Base-by-base conservation (phyloP, 331 rosid genomes). In the Dryas integrifolia region DNA sequence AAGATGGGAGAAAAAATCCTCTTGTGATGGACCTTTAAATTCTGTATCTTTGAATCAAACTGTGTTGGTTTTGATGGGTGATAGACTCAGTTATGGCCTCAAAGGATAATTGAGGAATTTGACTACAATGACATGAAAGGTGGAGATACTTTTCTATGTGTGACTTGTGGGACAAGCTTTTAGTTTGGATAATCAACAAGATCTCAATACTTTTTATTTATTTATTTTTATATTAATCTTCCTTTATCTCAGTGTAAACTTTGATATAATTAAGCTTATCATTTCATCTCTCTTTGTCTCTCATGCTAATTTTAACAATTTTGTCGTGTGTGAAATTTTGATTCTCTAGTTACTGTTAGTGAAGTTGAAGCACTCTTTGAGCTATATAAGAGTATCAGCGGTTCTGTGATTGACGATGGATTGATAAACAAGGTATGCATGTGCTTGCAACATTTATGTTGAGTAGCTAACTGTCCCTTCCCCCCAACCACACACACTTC, bases 291-390 rank as follows among this genome's bases (percentile, higher is more conserved):
- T 2, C 39, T 13, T 6, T 5, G 43, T 18, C 41, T 5, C 18
- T 69, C 77, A 47, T 39, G 6, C 55, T 67, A 49, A 39, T 18
- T 60, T 56, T 75, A 74, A 53, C 43, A 8, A 49, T 7, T 39
- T 73, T 10, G 65, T 80, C 30, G 35, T 53, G 72, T 65, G 13
- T 65, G 45, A 48, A 73, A 1, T 35, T 75, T 59, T 85, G 7
- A 53, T 69, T 84, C 72, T 15, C 4, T 86, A 93, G 98, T 93
- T 50, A 85, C 89, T 24, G 91, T 93, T 4, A 91, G 91, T 41
- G 98, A 93, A 76, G 90, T 93, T 80, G 98, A 93, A 91, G 98
- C 98, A 55, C 79, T 93, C 39, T 89, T 85, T 84, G 98, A 93
- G 84, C 90, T 93, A 57, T 93, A 85, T 65, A 93, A 93, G 88